Evolutionary conservation across 352 stramenopile genomes (phyloP), one percentile per base, ranked within the genome.

Genomic region (Pythium brassicae): DNA sequence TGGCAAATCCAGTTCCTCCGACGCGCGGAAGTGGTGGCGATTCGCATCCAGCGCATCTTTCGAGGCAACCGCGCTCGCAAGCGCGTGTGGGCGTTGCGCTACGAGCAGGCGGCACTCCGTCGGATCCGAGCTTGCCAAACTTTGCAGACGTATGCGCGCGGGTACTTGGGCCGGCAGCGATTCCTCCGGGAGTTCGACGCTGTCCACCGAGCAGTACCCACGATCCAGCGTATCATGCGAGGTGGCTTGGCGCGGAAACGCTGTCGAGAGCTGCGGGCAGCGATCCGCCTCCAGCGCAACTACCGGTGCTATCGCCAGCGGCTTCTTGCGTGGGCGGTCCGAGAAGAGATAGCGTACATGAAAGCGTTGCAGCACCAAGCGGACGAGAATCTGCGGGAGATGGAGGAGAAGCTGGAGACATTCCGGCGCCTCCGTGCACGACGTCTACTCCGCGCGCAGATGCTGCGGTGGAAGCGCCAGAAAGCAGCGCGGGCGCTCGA

Each of bases 1-100:
- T 92, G 82, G 79, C 75, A 66, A 20, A 19, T 92, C 15, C 78
- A 89, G 46, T 90, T 86, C 39, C 9, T 72, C 2, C 69, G 79
- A 11, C 69, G 78, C 53, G 77, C 69, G 9, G 48, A 60, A 3
- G 63, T 87, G 8, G 78, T 90, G 14, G 74, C 76, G 2, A 84
- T 53, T 1, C 68, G 77, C 10, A 83, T 92, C 27, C 79, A 92
- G 45, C 55, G 71, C 1, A 83, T 90, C 35, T 89, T 83, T 51
- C 69, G 82, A 37, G 79, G 82, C 2, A 92, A 89, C 26, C 77
- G 63, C 15, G 73, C 77, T 11, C 71, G 82, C 11, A 65, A 66
- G 26, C 62, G 76, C 49, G 74, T 85, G 5, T 68, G 60, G 4
- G 45, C 57, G 9, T 51, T 91, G 11, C 50, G 52, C 1, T 77